phyloP scores from a whole-genome alignment of 108 stramenopile genomes.

The Parietichytrium sp. region DNA sequence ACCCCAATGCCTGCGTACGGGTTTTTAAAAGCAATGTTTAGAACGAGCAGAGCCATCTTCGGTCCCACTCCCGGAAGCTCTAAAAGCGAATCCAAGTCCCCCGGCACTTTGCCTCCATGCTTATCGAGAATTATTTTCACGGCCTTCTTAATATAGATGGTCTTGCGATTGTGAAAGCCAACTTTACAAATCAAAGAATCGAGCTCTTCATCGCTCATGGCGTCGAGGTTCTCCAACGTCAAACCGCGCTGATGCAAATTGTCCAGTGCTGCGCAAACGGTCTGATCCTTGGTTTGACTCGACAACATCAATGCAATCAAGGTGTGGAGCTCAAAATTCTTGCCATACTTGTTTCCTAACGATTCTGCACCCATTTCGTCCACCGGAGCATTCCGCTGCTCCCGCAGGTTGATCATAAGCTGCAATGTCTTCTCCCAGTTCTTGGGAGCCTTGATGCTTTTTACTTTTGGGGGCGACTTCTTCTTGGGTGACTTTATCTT shows the following conservation, averaged over 20 bases:
- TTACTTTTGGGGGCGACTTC: no score
- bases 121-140: constrained; percentile 64
- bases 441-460: no score
- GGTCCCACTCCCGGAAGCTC: constrained; percentile 78
- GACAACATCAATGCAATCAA: constrained; percentile 79
- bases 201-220: constrained; percentile 57
- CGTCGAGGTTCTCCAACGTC: constrained; percentile 67
- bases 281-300: constrained; percentile 85
- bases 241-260: constrained; percentile 54
- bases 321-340: constrained; percentile 71
- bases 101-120: constrained; percentile 76
- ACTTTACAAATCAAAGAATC: constrained; percentile 70
- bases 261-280: constrained; percentile 73
- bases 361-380: constrained; percentile 76
- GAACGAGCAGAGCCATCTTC: constrained; percentile 84
- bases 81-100: constrained; percentile 69
- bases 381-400: constrained; percentile 75
- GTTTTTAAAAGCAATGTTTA: constrained; percentile 68
- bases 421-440: neutral
- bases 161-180: constrained; percentile 90
- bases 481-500: no score
- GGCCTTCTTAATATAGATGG: constrained; percentile 74
- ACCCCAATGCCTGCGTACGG: constrained; percentile 76
- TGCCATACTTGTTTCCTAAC: constrained; percentile 57
- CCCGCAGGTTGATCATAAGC: constrained; percentile 73